Evolutionary conservation across 106 monocot species (phyloP).

Genomic region (Narthecium ossifragum): DNA sequence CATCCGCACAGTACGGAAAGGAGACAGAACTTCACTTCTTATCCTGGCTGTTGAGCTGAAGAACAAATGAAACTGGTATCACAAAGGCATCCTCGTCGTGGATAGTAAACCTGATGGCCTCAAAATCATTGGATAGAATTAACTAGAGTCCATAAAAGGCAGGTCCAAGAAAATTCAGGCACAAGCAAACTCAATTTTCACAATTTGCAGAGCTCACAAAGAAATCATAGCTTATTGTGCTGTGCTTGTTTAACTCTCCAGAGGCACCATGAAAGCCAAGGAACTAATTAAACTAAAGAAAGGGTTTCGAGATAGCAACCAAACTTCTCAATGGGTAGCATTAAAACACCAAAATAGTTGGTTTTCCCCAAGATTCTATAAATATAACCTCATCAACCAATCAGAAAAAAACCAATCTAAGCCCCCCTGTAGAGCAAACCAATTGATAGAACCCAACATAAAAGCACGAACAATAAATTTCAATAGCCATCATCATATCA

Average conservation of each 20-base stretch:
- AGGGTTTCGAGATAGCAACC: no score
- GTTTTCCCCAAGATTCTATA: no score
- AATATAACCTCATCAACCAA: no score
- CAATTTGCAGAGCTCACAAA: background rate
- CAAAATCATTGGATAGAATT: background rate
- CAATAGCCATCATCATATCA: background rate
- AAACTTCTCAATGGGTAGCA: no score
- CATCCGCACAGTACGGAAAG: conserved; percentile 92
- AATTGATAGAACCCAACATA: background rate
- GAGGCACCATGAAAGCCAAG: background rate
- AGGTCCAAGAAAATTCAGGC: background rate
- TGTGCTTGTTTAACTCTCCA: background rate
- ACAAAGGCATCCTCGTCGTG: conserved; percentile 1
- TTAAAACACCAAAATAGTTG: no score
- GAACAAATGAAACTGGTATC: conserved; percentile 25
- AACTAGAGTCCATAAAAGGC: background rate
- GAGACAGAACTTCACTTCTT: conserved; percentile 90
- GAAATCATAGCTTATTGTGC: background rate
- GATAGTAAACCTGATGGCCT: background rate
- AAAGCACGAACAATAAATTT: background rate
- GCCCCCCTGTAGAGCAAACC: background rate
- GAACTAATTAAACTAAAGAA: no score
- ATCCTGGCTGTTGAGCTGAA: conserved; percentile 83
- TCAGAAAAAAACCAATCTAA: background rate
- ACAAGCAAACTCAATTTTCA: background rate